These are phyloP conservation scores for Leucocoprinus leucothites DNA, from an alignment of 768 basidiomycete genomes.

Conservation along the genomic window DNA sequence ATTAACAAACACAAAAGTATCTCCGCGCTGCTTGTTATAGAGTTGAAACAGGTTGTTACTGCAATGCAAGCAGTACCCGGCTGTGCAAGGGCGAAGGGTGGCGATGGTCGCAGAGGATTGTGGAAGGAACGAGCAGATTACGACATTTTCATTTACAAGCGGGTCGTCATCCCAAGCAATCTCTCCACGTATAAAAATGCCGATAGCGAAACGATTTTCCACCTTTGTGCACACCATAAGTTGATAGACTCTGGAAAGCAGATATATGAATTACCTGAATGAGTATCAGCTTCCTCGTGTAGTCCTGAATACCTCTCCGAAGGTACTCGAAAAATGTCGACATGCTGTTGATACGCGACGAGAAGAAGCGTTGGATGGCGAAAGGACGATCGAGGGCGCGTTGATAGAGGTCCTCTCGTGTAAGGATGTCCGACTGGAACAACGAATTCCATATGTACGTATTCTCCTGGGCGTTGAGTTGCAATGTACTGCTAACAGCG, in stretches of 20 bases:
- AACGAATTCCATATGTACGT: slow-evolving; percentile 64
- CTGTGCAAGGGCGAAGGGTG: slow-evolving; percentile 46
- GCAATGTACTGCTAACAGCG: slow-evolving; percentile 40
- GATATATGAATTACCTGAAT: slow-evolving; percentile 40
- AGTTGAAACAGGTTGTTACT: slow-evolving; percentile 55
- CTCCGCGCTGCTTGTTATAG: slow-evolving; percentile 45
- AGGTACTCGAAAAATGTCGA: slow-evolving; percentile 63
- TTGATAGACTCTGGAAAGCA: neutral
- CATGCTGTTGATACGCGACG: slow-evolving; percentile 48
- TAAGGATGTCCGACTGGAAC: slow-evolving; percentile 57
- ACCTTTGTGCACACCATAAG: slow-evolving; percentile 34
- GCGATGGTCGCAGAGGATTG: slow-evolving; percentile 44
- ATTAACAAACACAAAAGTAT: slow-evolving; percentile 60
- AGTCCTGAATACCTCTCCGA: slow-evolving; percentile 51
- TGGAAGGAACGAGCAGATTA: slow-evolving; percentile 62
- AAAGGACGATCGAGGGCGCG: slow-evolving; percentile 50
- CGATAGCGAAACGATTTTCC: slow-evolving; percentile 58
- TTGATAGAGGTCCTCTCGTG: slow-evolving; percentile 45
- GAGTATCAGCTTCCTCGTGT: slow-evolving; percentile 54
- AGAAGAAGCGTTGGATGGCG: slow-evolving; percentile 58
- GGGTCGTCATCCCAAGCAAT: slow-evolving; percentile 60
- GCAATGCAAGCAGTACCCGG: slow-evolving; percentile 55
- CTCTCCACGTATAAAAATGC: slow-evolving; percentile 60
- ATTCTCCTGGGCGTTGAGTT: slow-evolving; percentile 36
- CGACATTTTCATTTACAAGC: slow-evolving; percentile 54